Evolutionary conservation across 768 basidiomycete species (phyloP), one percentile per base, ranked within the genome.

Genomic region (Termitomyces sp.): DNA sequence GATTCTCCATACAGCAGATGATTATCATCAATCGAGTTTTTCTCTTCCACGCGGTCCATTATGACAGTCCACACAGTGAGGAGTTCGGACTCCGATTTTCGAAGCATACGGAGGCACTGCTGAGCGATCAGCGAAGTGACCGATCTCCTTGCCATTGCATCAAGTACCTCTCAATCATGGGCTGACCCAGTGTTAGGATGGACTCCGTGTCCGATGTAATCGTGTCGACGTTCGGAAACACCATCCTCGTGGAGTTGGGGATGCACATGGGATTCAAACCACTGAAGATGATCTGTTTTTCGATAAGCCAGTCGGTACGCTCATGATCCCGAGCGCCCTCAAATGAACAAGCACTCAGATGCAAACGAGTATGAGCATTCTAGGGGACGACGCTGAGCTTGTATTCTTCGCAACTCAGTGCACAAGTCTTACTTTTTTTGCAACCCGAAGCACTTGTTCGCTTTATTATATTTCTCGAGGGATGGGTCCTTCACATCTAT

Each of bases 401-500:
- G 83, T 82, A 0, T 85, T 83, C 67, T 86, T 79, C 74, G 85
- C 32, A 80, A 82, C 55, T 82, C 85, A 23, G 55, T 81, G 27
- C 83, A 86, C 64, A 69, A 61, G 78, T 70, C 15, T 18, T 7
- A 18, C 7, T 20, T 55, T 56, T 43, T 15, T 15, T 35, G 13
- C 33, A 13, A 35, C 33, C 3, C 13, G 15, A 35, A 35, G 3
- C 5, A 35, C 3, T 35, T 35, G 33, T 15, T 12, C 5, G 38
- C 32, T 18, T n/a, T 39, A 12, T 40, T 29, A 11, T 33, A 42
- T 22, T 45, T 53, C 45, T 27, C 35, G 50, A 83, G 81, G 52
- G 83, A 85, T 60, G 59, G 67, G n/a, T 82, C 82, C 15, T 86
- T 86, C 59, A 68, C 84, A 35, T 71, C 68, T 86, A 41, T 75